Conservation (phyloP, 345 rosid species). For the Aegle marmelos region DNA sequence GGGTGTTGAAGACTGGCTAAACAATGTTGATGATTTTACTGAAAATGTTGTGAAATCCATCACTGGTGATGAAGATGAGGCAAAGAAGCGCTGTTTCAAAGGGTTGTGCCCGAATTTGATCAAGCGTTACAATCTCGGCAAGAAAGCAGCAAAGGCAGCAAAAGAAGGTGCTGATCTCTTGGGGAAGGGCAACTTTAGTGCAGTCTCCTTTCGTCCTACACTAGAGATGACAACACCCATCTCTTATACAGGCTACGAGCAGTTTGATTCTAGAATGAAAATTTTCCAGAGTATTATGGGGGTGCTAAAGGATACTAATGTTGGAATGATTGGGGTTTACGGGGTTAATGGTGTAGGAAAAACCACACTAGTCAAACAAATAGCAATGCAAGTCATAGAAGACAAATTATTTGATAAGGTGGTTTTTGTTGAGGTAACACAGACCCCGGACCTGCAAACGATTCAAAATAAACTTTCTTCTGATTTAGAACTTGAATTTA, state of each 20-base stretch:
- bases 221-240: not conserved
- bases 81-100: slow-evolving; percentile 1
- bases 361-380: slow-evolving; percentile 10
- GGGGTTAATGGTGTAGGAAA: slow-evolving; percentile 10
- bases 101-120: not conserved
- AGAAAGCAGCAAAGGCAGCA: not conserved
- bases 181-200: not conserved
- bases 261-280: not conserved
- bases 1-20: not conserved
- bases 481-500: not conserved
- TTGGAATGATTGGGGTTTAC: not conserved
- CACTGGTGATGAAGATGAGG: not conserved
- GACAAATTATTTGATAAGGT: no score
- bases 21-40: not conserved
- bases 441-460: not conserved
- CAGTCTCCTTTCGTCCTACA: not conserved
- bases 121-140: not conserved
- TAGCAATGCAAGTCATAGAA: not conserved
- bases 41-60: not conserved
- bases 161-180: not conserved
- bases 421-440: not conserved
- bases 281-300: not conserved
- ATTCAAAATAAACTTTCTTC: slow-evolving; percentile 8
- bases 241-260: not conserved
- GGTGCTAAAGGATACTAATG: not conserved